Evolutionary conservation across 2,329 filamentous ascomycete species (phyloP).

Genomic region (Intubia oerlemansii): DNA sequence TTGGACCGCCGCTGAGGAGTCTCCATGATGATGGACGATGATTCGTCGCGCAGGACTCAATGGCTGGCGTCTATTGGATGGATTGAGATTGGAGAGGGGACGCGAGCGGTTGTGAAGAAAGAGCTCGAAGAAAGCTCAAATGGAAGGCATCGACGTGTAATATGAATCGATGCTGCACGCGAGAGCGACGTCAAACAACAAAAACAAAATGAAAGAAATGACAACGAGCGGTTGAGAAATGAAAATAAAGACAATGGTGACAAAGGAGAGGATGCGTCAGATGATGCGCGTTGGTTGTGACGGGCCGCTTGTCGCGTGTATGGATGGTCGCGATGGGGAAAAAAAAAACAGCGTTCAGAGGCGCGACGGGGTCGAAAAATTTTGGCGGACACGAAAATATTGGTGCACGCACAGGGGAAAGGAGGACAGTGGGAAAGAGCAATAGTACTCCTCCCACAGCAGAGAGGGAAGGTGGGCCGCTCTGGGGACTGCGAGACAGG

Average conservation of each 20-base stretch:
- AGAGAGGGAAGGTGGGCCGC: no score
- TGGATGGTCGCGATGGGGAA: no score
- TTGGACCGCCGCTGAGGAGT: conserved; percentile 6
- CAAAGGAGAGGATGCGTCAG: conserved; percentile 2
- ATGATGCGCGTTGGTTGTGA: conserved; percentile 2
- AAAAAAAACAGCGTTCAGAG: no score
- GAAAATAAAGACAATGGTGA: not conserved
- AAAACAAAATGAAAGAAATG: conserved; percentile 1
- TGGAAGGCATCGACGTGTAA: conserved; percentile 5
- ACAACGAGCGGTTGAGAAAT: no score
- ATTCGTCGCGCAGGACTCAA: no score
- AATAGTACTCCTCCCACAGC: no score
- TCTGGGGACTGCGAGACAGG: no score
- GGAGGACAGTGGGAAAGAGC: no score
- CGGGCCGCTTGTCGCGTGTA: no score
- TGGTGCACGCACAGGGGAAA: not conserved
- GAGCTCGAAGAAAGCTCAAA: conserved; percentile 2
- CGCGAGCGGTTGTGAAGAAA: no score
- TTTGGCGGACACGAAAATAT: conserved; percentile 4
- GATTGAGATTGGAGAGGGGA: no score
- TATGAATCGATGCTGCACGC: not conserved
- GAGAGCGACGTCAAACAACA: not conserved
- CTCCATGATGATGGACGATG: conserved; percentile 5
- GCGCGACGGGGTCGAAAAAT: not conserved
- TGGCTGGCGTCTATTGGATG: no score